Evolutionary conservation across 176 grass and related monocot species (phyloP), one percentile per base, ranked within the genome.

Genomic region (Bothriochloa decipiens): DNA sequence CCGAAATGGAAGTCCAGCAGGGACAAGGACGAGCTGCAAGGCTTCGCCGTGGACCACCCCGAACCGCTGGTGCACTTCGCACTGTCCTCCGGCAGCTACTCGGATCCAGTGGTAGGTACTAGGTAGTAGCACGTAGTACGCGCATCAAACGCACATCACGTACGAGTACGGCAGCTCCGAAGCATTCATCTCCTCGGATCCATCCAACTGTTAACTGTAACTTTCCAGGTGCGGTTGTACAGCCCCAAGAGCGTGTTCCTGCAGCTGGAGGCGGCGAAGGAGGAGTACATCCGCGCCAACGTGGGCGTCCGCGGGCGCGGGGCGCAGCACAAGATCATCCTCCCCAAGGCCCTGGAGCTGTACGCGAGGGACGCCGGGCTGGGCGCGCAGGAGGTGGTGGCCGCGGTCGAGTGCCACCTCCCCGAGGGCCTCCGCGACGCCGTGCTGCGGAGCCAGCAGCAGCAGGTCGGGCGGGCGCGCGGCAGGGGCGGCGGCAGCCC

Each of bases 11-110:
- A 96, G 77, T 74, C 84, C 65, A 94, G 90, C 77, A 96, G 90
- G 32, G 87, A 90, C 53, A 88, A 85, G 81, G 91, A 94, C 57
- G 96, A 92, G 40, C 88, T 87, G 83, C 91, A 89, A 73, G 79
- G 79, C 27, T 92, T 90, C 70, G 81, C 91, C 72, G 47, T 99
- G 63, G 88, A 96, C 57, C 67, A 64, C 8, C 63, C 89, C 4
- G 93, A 96, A 74, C 93, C 96, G 23, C 93, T 94, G 75, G 74
- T 99, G 41, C 91, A 93, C 86, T 99, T 99, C 75, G 91, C 93
- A 8, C 86, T 99, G 61, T 96, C 91, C 53, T 94, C 91, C 70
- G 96, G 96, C 29, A 91, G 70, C 81, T 65, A 92, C 80, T 99
- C 96, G 0, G 93, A 99, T 63, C 96, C 96, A 63, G 86, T 87